These are phyloP conservation scores for Sugiyamaella qingdaonensis DNA, from an alignment of 805 yeast species.

Conservation along the genomic window DNA sequence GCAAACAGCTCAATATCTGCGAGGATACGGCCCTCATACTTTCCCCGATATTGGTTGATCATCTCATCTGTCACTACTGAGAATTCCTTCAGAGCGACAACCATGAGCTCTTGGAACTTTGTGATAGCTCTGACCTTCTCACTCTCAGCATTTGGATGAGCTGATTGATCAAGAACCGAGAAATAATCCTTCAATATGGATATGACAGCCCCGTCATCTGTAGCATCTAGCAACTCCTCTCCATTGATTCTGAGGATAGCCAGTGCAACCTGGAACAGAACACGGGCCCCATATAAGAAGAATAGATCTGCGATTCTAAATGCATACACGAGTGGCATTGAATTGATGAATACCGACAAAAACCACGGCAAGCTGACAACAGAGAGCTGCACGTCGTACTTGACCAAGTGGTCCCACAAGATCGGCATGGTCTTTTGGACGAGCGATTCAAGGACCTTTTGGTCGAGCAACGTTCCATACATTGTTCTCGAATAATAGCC, in stretches of 20 bases:
- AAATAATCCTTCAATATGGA: slow-evolving; percentile 82
- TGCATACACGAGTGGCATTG: slow-evolving; percentile 94
- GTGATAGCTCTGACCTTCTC: slow-evolving; percentile 64
- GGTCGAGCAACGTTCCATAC: slow-evolving; percentile 96
- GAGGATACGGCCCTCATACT: slow-evolving; percentile 70
- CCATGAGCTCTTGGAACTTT: slow-evolving; percentile 83
- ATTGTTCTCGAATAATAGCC: slow-evolving; percentile 96
- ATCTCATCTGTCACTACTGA: slow-evolving; percentile 70
- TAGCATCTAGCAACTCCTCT: slow-evolving; percentile 69
- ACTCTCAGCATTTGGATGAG: slow-evolving; percentile 67
- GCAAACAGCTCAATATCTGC: slow-evolving; percentile 87
- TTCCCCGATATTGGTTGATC: slow-evolving; percentile 63
- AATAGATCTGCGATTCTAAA: slow-evolving; percentile 87
- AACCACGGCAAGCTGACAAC: slow-evolving; percentile 97
- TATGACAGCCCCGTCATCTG: slow-evolving; percentile 90
- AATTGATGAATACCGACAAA: slow-evolving; percentile 77
- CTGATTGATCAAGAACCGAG: slow-evolving; percentile 67
- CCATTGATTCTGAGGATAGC: slow-evolving; percentile 89
- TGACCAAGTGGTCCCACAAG: slow-evolving; percentile 74
- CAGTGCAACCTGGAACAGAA: slow-evolving; percentile 86
- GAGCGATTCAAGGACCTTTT: slow-evolving; percentile 84
- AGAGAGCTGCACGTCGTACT: slow-evolving; percentile 82
- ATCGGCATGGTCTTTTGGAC: slow-evolving; percentile 88
- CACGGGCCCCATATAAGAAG: slow-evolving; percentile 82
- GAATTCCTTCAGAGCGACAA: slow-evolving; percentile 90